Percentiles rank a stretch among this genome's conserved stretches.
Evolutionary conservation across 2,329 filamentous ascomycete species (phyloP).

Genomic region (Dothideomycetidae sp.): DNA sequence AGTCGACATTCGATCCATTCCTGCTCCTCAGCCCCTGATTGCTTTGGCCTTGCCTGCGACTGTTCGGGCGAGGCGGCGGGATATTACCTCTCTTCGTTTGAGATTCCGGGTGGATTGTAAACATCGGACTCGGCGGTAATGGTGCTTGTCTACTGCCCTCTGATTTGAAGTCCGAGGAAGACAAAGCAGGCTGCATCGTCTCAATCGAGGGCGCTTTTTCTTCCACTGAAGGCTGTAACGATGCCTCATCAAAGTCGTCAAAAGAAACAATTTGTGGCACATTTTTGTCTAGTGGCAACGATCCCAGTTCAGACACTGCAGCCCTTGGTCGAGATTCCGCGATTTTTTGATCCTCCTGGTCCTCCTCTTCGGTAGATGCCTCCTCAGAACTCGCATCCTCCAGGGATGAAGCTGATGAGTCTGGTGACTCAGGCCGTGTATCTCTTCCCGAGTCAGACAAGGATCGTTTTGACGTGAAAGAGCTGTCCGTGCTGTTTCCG

Average conservation of each 20-base stretch:
- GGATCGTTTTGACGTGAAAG: slow-evolving; percentile 41
- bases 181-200: too few relatives aligned
- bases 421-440: slow-evolving; percentile 35
- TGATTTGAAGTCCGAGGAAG: too few relatives aligned
- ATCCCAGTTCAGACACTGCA: slow-evolving; percentile 15
- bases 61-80: slow-evolving; percentile 1
- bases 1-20: slow-evolving; percentile 5
- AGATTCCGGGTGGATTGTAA: background rate
- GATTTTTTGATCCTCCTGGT: slow-evolving; percentile 27
- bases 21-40: background rate
- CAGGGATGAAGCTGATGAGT: slow-evolving; percentile 41
- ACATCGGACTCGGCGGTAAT: background rate
- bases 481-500: slow-evolving; percentile 40
- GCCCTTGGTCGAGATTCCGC: slow-evolving; percentile 21
- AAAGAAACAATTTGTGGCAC: slow-evolving; percentile 24
- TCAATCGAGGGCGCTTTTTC: too few relatives aligned
- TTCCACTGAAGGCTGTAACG: slow-evolving; percentile 9
- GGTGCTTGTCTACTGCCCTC: slow-evolving; percentile 2
- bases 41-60: slow-evolving; percentile 1
- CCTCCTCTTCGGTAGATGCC: slow-evolving; percentile 9
- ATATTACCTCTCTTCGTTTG: background rate
- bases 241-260: slow-evolving; percentile 19
- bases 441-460: slow-evolving; percentile 36
- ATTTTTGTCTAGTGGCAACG: slow-evolving; percentile 39
- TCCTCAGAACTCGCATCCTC: slow-evolving; percentile 28